Percentiles rank a stretch among this genome's conserved stretches.
Evolutionary conservation across 2,329 filamentous ascomycete species (phyloP).

Genomic region (Thelonectria olida): DNA sequence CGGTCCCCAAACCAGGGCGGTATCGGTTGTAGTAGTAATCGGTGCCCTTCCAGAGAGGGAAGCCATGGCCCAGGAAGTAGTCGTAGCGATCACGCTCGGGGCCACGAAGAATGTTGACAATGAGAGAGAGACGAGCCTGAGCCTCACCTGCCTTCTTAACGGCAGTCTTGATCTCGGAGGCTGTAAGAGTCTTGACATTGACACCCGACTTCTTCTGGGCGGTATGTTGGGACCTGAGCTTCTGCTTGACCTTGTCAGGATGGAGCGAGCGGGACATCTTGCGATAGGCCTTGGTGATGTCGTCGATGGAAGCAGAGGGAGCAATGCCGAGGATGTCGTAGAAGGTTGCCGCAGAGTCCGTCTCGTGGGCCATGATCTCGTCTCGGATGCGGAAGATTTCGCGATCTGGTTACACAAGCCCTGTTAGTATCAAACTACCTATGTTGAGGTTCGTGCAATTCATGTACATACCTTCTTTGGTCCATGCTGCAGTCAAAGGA

Average conservation of each 20-base stretch:
- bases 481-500: conserved; percentile 78
- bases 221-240: conserved; percentile 76
- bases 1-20: conserved; percentile 87
- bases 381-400: conserved; percentile 97
- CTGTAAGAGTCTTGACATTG: conserved; percentile 75
- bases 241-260: conserved; percentile 93
- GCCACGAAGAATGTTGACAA: conserved; percentile 86
- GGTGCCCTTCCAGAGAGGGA: conserved; percentile 95
- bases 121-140: conserved; percentile 84
- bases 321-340: conserved; percentile 91
- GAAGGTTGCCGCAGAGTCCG: conserved; percentile 81
- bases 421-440: conserved; percentile 14
- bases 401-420: conserved; percentile 69
- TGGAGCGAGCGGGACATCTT: conserved; percentile 85
- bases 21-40: conserved; percentile 98
- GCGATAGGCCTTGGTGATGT: conserved; percentile 94
- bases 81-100: conserved; percentile 88
- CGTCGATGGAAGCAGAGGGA: conserved; percentile 78
- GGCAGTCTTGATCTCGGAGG: conserved; percentile 79
- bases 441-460: neutral
- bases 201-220: conserved; percentile 65
- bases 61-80: conserved; percentile 91
- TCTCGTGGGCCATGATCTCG: conserved; percentile 83
- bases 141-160: conserved; percentile 84
- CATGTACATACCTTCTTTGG: conserved; percentile 76